A percentile compares a stretch with the other conserved stretches of the same genome.
Conservation (phyloP, 2,329 filamentous ascomycete genomes). For the Penicillium sp. region DNA sequence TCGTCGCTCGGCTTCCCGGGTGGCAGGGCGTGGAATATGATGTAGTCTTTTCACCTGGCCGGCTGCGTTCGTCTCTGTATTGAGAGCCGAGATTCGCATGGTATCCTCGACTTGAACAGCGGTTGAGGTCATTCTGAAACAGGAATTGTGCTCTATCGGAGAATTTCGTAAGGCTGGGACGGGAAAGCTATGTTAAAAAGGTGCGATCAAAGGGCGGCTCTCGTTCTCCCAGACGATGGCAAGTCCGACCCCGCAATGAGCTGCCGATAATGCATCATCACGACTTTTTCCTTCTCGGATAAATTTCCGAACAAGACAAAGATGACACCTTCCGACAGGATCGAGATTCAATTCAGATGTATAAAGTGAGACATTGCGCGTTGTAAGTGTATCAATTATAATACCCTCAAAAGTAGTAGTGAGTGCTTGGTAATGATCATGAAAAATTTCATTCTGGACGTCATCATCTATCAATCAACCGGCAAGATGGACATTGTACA, state of each 20-base stretch:
- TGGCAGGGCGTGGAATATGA: neutral
- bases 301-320: neutral
- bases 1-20: slow-evolving; percentile 4
- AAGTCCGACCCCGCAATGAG: slow-evolving; percentile 1
- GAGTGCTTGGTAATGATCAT: neutral
- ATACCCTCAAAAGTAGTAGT: neutral
- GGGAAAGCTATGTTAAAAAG: too few relatives aligned
- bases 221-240: neutral
- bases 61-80: neutral
- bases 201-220: neutral
- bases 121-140: neutral
- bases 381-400: neutral
- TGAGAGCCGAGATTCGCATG: neutral
- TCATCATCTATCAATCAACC: neutral
- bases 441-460: neutral
- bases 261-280: neutral
- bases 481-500: neutral
- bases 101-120: neutral
- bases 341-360: neutral
- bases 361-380: too few relatives aligned
- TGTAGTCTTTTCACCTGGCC: slow-evolving; percentile 3
- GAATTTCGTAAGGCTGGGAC: neutral
- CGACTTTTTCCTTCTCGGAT: neutral
- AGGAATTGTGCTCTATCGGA: too few relatives aligned
- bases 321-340: neutral